Evolutionary conservation across 2,329 filamentous ascomycete species (phyloP).

Genomic region (Ophioceras dolichostomum): DNA sequence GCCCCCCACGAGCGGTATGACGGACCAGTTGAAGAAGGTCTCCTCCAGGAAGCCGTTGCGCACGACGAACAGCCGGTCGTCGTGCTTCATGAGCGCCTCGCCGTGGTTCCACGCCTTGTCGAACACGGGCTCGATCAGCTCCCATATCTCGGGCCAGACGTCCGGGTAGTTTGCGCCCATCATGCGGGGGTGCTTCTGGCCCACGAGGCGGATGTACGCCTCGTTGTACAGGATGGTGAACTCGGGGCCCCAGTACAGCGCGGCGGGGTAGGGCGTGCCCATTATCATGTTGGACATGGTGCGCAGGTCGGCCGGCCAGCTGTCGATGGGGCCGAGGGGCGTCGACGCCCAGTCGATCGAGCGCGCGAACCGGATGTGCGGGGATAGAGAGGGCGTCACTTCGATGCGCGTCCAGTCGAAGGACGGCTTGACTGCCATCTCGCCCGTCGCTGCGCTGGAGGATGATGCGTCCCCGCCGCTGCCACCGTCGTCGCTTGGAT

Average conservation of each 20-base stretch:
- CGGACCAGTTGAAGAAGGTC: constrained; percentile 72
- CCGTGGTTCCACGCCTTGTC: constrained; percentile 54
- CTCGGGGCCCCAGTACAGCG: constrained; percentile 72
- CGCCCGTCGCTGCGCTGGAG: constrained; percentile 9
- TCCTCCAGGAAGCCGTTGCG: constrained; percentile 64
- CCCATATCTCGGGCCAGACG: constrained; percentile 66
- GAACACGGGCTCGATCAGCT: constrained; percentile 56
- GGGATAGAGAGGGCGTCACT: constrained; percentile 47
- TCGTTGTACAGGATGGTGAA: constrained; percentile 61
- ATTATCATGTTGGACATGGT: constrained; percentile 75
- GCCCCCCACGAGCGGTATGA: constrained; percentile 63
- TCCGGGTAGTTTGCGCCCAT: constrained; percentile 63
- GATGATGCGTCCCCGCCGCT: constrained; percentile 10
- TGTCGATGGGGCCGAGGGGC: constrained; percentile 60
- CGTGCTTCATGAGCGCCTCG: constrained; percentile 74
- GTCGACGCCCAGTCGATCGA: constrained; percentile 63
- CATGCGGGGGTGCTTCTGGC: constrained; percentile 61
- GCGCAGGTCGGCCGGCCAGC: constrained; percentile 59
- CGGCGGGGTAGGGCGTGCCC: constrained; percentile 62
- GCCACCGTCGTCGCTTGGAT: too few species aligned
- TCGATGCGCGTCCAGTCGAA: constrained; percentile 77
- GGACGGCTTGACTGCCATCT: constrained; percentile 32
- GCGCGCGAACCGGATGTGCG: constrained; percentile 62
- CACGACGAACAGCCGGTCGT: constrained; percentile 62
- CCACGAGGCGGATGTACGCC: constrained; percentile 57